Base-by-base conservation (phyloP, 176 grass and related monocot genomes). In the Oryza australiensis region DNA sequence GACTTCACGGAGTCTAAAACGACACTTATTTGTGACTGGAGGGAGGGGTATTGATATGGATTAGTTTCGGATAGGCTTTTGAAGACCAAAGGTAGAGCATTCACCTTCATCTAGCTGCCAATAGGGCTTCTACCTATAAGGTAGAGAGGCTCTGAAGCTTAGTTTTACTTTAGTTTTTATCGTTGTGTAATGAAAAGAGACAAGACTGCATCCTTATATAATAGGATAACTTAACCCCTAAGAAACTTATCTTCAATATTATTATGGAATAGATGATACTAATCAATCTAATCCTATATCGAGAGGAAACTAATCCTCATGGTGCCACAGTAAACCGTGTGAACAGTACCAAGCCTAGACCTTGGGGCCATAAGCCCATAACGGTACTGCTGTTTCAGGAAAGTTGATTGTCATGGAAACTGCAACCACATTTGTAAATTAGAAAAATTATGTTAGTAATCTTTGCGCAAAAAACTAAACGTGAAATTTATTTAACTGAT, bases 371-470 rank as follows among this genome's bases (percentile, higher is more conserved):
- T 51, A 55, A 55, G 49, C 49, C 18, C 49, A 22, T 55, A 55
- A 68, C n/a, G 40, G 29, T 65, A 87, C 20, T 71, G 29, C n/a
- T 78, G 75, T 64, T 73, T 71, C 60, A 42, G 34, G 74, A 83
- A 79, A 55, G 12, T 24, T 57, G 22, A 74, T 15, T 69, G 14
- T 7, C 30, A 53, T 88, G 41, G 63, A 80, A 89, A 30, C 30
- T 84, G 2, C 46, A 68, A 26, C 20, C 62, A 9, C 64, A 18
- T 78, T 32, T n/a, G 14, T 68, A 80, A 40, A 69, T 32, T 10
- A 49, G 46, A 16, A 49, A 49, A 5, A 5, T 13, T 68, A 30
- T 75, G 63, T 75, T 42, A 64, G 38, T 35, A 72, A 73, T 37
- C 15, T 55, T 70, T 57, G 35, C 13, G n/a, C 7, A 29, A 68